Base-by-base conservation (phyloP, 1,284 basidiomycete species). In the Marasmius sp. region DNA sequence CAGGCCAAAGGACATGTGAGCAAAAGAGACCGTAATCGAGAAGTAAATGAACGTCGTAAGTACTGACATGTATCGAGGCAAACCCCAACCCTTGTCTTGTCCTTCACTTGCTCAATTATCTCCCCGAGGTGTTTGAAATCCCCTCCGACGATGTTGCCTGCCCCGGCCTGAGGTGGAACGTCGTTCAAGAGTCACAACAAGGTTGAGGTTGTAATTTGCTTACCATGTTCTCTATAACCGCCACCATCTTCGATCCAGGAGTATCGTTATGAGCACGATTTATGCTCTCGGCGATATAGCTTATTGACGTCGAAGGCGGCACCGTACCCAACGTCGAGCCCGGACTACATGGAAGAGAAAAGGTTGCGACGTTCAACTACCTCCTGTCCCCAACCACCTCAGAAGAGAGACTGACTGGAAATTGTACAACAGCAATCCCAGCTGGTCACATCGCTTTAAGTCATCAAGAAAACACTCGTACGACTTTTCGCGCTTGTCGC, bases 221-320 rank as follows among this genome's bases (percentile, higher is more conserved):
- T 48, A 85, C 93, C 94, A 95, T 96, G 69, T 93, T 94, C 74
- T 95, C 93, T 6, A 95, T 78, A 4, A 95, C 86, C 2, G 82
- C 85, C 6, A 87, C 80, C n/a, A 92, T 83, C 6, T 71, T 77
- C 1, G 77, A 74, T 10, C 57, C 59, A 10, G 55, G 45, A 0
- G 91, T 93, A 59, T 85, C 87, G 58, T 81, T 80, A 70, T 95
- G 93, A 0, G 89, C 92, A 34, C 82, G 78, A 66, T 95, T 94
- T 68, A 96, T 83, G 59, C 84, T 88, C 50, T 86, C 81, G 0
- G 92, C 92, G 20, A 95, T 88, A n/a, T 81, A 72, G 0, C 80
- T 72, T 58, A 91, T 84, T 1, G 87, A 87, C 51, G 87, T 81
- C 57, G 87, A 85, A 11, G 80, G 78, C 0, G 87, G 85, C 1